Conservation (phyloP, 345 rosid species). For the Eucalyptus pauciflora region DNA sequence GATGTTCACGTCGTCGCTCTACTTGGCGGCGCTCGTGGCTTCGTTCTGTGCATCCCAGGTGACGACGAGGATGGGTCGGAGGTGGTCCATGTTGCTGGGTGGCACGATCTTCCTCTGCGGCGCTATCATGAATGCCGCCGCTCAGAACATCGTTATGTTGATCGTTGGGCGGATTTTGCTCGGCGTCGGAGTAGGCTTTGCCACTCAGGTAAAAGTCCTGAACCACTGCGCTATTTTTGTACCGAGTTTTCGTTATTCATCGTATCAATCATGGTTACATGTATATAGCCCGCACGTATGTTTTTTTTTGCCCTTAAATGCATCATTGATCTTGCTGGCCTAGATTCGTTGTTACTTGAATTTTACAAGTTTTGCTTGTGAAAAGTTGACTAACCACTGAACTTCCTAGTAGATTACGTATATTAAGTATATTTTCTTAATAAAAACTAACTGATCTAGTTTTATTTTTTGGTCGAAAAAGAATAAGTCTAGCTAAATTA, state of each 20-base stretch:
- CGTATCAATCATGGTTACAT: background rate
- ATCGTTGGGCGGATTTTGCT: slow-evolving; percentile 37
- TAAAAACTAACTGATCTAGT: too few relatives aligned
- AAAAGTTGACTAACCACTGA: too few relatives aligned
- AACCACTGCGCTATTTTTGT: background rate
- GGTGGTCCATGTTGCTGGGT: slow-evolving; percentile 26
- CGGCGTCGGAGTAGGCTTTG: slow-evolving; percentile 47
- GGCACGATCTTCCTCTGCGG: slow-evolving; percentile 32
- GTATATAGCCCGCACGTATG: background rate
- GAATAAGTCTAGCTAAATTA: too few relatives aligned
- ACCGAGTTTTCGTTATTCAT: background rate
- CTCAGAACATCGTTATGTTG: slow-evolving; percentile 26
- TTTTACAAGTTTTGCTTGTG: too few relatives aligned
- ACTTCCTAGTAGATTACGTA: too few relatives aligned
- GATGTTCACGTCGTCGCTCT: slow-evolving; percentile 44
- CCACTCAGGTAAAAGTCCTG: slow-evolving; percentile 18
- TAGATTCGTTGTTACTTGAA: too few relatives aligned
- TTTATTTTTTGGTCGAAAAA: too few relatives aligned
- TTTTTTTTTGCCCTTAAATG: too few relatives aligned
- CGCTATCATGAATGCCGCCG: slow-evolving; percentile 26
- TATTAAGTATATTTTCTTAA: too few relatives aligned
- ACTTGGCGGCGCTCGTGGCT: slow-evolving; percentile 37
- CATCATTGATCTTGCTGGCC: too few relatives aligned
- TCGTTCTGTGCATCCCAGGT: slow-evolving; percentile 32
- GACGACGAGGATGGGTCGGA: slow-evolving; percentile 26